These are phyloP conservation scores for Massarina eburnea DNA, from an alignment of 2,329 filamentous ascomycete species.

Conservation along the genomic window DNA sequence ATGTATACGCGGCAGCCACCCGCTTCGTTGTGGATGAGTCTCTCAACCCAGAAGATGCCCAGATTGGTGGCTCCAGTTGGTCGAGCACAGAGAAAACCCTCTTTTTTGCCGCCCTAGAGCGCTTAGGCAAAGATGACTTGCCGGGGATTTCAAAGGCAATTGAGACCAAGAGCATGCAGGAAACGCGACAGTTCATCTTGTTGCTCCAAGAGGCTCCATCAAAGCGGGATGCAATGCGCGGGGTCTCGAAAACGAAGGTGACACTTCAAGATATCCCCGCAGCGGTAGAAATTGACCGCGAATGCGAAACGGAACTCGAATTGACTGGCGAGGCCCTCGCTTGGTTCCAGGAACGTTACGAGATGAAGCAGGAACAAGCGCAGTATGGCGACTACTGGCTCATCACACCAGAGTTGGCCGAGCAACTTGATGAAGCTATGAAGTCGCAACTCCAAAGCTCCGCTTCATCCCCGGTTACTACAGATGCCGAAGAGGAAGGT, in stretches of 20 bases:
- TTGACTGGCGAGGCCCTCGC: conserved; percentile 67
- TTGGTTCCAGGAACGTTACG: conserved; percentile 63
- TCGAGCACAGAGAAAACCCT: conserved; percentile 67
- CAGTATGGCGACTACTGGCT: conserved; percentile 69
- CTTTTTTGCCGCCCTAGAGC: conserved; percentile 67
- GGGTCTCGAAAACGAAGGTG: conserved; percentile 30
- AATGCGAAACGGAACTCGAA: conserved; percentile 68
- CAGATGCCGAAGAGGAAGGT: conserved; percentile 10
- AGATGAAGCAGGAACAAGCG: conserved; percentile 61
- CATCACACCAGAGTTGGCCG: conserved; percentile 50
- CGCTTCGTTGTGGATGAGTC: conserved; percentile 15
- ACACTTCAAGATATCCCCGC: conserved; percentile 64
- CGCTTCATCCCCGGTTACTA: conserved; percentile 19
- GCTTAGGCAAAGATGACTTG: conserved; percentile 65
- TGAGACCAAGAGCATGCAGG: conserved; percentile 70
- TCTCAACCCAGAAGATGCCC: conserved; percentile 45
- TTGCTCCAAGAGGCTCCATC: conserved; percentile 58
- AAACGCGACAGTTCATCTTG: conserved; percentile 70
- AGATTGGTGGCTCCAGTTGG: conserved; percentile 74
- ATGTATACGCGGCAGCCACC: conserved; percentile 19
- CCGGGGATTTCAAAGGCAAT: conserved; percentile 64
- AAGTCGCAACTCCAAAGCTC: not conserved
- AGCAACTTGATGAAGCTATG: conserved; percentile 35
- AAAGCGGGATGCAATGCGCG: conserved; percentile 28
- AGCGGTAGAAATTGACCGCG: conserved; percentile 69